Evolutionary conservation across 169 alveolate species (phyloP).

Genomic region (Theileria parva): DNA sequence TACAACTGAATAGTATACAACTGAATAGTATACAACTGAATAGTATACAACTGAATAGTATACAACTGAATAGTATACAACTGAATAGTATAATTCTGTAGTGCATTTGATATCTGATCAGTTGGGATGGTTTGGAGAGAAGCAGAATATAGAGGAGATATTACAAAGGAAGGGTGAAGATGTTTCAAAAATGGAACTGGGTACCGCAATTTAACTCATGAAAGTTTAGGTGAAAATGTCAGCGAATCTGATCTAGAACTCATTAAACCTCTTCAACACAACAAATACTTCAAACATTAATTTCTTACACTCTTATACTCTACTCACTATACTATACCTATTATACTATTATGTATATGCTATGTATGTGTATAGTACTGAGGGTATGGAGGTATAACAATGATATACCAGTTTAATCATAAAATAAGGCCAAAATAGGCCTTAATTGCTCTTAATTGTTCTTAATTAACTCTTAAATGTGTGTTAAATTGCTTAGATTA

Average conservation of each 20-base stretch:
- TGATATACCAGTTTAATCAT: too few species aligned
- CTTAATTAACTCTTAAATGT: too few species aligned
- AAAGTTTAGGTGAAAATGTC: constrained; percentile 30
- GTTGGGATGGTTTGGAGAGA: constrained; percentile 78
- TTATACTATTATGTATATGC: neutral
- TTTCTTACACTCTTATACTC: neutral
- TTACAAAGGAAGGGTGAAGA: constrained; percentile 60
- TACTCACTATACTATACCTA: neutral
- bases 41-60: neutral
- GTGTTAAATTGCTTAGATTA: too few species aligned
- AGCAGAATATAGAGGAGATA: constrained; percentile 71
- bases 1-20: too few species aligned
- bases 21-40: neutral
- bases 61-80: too few species aligned
- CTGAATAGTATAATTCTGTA: neutral
- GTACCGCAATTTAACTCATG: constrained; percentile 2
- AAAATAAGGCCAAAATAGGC: too few species aligned
- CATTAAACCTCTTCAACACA: constrained; percentile 18
- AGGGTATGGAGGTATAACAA: neutral
- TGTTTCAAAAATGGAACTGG: constrained; percentile 63
- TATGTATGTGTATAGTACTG: neutral
- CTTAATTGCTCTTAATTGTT: too few species aligned
- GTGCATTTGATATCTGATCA: constrained; percentile 75
- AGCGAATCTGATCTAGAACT: constrained; percentile 30
- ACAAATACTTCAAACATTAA: constrained; percentile 36